These are phyloP conservation scores for Boechera retrofracta DNA, from an alignment of 345 rosid genomes.

Conservation along the genomic window DNA sequence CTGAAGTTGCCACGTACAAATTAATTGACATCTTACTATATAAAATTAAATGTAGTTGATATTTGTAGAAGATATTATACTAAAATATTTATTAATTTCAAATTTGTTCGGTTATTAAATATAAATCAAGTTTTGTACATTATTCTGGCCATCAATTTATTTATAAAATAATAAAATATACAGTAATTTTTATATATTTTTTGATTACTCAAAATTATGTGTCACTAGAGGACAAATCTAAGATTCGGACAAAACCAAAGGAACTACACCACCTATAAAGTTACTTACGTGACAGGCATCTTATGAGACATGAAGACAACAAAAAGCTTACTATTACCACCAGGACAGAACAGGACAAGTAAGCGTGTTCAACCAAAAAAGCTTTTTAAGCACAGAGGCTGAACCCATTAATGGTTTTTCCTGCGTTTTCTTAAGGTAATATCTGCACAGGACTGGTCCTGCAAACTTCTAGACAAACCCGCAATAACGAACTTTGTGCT, in stretches of 20 bases:
- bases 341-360: neutral
- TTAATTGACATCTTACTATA: neutral
- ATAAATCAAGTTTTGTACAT: too few species aligned
- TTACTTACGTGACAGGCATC: conserved; percentile 14
- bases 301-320: neutral
- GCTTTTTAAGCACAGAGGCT: conserved; percentile 50
- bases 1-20: conserved; percentile 34
- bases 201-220: neutral
- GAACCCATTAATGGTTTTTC: conserved; percentile 39
- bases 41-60: too few species aligned
- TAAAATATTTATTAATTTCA: too few species aligned
- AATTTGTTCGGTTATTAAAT: too few species aligned
- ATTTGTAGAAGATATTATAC: too few species aligned
- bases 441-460: conserved; percentile 60
- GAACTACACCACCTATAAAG: conserved; percentile 4
- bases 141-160: too few species aligned
- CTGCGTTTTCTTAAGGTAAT: conserved; percentile 32
- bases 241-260: neutral
- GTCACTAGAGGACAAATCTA: conserved; percentile 27
- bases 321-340: neutral
- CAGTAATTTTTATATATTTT: neutral
- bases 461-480: conserved; percentile 76
- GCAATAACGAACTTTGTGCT: conserved; percentile 12
- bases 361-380: conserved; percentile 36
- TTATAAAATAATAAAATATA: too few species aligned